phyloP scores from a whole-genome alignment of 2,329 filamentous ascomycete species.

The Epichloe glyceriae region DNA sequence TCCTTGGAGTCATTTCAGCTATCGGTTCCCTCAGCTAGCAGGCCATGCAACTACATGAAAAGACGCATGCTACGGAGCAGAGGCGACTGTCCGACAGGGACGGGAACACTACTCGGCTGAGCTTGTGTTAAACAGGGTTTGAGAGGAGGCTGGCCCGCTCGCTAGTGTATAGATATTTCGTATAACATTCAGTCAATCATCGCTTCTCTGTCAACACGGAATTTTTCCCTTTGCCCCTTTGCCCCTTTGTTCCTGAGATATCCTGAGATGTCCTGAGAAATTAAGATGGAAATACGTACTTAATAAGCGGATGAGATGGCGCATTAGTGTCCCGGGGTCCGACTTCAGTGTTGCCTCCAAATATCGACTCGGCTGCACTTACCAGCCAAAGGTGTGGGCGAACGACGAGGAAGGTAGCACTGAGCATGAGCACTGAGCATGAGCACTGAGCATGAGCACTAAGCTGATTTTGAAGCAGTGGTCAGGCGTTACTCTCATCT shows the following conservation, averaged over 20 bases:
- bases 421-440: too few relatives aligned
- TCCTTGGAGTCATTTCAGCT: background rate
- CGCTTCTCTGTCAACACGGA: slow-evolving; percentile 7
- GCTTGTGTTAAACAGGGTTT: slow-evolving; percentile 2
- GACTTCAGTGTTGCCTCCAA: too few relatives aligned
- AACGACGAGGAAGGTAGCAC: background rate
- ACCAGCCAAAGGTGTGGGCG: too few relatives aligned
- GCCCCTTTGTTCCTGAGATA: background rate
- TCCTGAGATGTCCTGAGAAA: background rate
- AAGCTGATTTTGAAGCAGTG: too few relatives aligned
- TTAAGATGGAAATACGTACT: background rate
- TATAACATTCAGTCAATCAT: slow-evolving; percentile 18
- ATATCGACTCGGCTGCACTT: background rate
- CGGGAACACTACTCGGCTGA: background rate
- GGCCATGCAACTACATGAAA: slow-evolving; percentile 2
- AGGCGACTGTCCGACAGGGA: background rate
- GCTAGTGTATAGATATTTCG: slow-evolving; percentile 24
- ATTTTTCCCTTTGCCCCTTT: background rate
- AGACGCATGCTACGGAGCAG: background rate
- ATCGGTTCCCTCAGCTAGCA: background rate
- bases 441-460: too few relatives aligned
- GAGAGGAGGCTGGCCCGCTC: slow-evolving; percentile 17
- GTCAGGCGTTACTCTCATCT: too few relatives aligned
- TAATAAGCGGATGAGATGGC: background rate
- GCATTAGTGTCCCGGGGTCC: too few relatives aligned